A percentile compares a stretch with the other conserved stretches of the same genome.
Conservation (phyloP, 1,284 basidiomycete species). For the Lentinula novae-zelandiae region DNA sequence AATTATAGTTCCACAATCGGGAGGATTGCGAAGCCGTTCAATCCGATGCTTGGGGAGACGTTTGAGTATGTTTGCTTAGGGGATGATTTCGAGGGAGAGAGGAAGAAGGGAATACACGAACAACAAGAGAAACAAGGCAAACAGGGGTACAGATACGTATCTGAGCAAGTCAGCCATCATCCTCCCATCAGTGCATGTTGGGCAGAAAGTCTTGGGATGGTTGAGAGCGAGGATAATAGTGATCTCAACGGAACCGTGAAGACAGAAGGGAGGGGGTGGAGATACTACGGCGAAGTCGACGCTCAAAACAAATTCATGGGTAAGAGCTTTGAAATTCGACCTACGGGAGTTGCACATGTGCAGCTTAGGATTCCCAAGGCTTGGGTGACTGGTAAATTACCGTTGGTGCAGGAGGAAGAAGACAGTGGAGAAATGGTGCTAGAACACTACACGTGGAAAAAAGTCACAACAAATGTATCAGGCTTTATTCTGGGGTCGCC, state of each 20-base stretch:
- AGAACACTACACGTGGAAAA: conserved; percentile 93
- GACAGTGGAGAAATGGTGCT: conserved; percentile 50
- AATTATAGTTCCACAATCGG: conserved; percentile 97
- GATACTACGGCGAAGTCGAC: conserved; percentile 54
- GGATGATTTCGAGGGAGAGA: not conserved
- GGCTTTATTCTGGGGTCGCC: conserved; percentile 93
- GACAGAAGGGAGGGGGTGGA: not conserved
- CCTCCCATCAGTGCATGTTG: conserved; percentile 98
- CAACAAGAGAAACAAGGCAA: not conserved
- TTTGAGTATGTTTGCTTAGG: conserved; percentile 89
- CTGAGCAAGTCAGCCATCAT: conserved; percentile 95
- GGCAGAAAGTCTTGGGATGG: conserved; percentile 50
- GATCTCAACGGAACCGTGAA: no score
- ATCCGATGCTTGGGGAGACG: conserved; percentile 90
- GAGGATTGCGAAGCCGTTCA: conserved; percentile 94
- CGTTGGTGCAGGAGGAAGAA: not conserved
- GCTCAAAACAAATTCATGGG: conserved; percentile 96
- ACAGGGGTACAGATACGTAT: conserved; percentile 91
- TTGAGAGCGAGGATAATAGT: no score
- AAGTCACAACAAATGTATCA: conserved; percentile 90
- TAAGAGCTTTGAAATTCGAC: conserved; percentile 94
- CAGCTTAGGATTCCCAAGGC: conserved; percentile 77
- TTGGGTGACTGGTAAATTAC: conserved; percentile 45
- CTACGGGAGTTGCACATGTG: conserved; percentile 91
- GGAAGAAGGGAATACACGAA: not conserved